phyloP scores from a whole-genome alignment of 1,139 yeast genomes.

The Barnettozyma hawaiiensis region DNA sequence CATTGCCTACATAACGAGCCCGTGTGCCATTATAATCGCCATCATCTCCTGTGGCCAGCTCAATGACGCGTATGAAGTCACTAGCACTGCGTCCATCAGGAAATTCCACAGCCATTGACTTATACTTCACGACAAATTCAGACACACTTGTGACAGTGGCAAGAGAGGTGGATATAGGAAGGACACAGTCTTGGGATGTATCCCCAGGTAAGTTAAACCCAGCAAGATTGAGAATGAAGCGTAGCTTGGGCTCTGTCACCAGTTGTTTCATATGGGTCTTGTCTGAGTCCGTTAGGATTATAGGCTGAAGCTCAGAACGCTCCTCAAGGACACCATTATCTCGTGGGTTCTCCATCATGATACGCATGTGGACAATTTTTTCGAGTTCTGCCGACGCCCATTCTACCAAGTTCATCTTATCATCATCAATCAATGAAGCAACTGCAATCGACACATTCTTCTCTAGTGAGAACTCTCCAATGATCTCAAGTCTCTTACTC shows the following conservation, averaged over 20 bases:
- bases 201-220: conserved; percentile 26
- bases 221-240: conserved; percentile 29
- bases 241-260: conserved; percentile 27
- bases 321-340: conserved; percentile 16
- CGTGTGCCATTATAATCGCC: conserved; percentile 4
- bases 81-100: conserved; percentile 21
- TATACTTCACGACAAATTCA: conserved; percentile 30
- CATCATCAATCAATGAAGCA: conserved; percentile 44
- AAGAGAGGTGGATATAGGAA: conserved; percentile 18
- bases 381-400: conserved; percentile 41
- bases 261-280: conserved; percentile 13
- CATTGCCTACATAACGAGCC: conserved; percentile 10
- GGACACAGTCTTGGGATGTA: conserved; percentile 20
- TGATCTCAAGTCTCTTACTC: conserved; percentile 19
- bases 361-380: conserved; percentile 17
- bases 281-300: conserved; percentile 9
- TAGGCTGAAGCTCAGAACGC: conserved; percentile 11
- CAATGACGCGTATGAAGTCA: conserved; percentile 17
- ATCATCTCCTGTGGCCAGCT: conserved; percentile 9
- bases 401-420: conserved; percentile 35
- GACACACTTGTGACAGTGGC: conserved; percentile 23
- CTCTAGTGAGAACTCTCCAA: conserved; percentile 34
- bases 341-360: conserved; percentile 5
- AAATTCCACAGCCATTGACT: conserved; percentile 26
- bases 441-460: conserved; percentile 42